A percentile compares a stretch with the other conserved stretches of the same genome.
Conservation (phyloP, 371 early-diverging fungal species). For the Chytridium lagenaria region DNA sequence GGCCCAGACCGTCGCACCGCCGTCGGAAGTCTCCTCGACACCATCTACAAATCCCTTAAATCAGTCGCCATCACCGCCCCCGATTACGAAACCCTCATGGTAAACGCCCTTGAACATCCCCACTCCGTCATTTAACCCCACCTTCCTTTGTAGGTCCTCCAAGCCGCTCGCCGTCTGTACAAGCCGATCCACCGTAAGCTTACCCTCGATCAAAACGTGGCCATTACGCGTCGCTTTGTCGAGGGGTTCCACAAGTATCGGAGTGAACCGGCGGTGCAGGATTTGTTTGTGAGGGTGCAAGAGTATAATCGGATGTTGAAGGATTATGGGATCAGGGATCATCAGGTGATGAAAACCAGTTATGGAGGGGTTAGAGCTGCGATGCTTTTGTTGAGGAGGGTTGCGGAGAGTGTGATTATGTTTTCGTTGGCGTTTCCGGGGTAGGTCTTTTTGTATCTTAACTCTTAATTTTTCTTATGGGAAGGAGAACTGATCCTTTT, state of each 20-base stretch:
- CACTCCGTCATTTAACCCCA: background rate
- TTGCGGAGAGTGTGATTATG: constrained; percentile 70
- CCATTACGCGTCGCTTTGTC: constrained; percentile 91
- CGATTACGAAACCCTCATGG: constrained; percentile 91
- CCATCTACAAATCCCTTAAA: constrained; percentile 77
- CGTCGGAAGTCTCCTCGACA: constrained; percentile 74
- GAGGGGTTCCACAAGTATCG: constrained; percentile 79
- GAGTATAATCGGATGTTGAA: constrained; percentile 88
- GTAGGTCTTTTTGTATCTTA: no score
- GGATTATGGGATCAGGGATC: constrained; percentile 93
- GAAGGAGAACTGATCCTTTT: constrained; percentile 10
- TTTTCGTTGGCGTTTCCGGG: constrained; percentile 84
- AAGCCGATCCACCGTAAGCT: constrained; percentile 83
- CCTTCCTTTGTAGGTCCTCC: constrained; percentile 69
- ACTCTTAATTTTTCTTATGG: no score
- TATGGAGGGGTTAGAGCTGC: constrained; percentile 75
- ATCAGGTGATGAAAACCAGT: constrained; percentile 87
- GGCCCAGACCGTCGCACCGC: constrained; percentile 84
- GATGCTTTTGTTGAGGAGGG: constrained; percentile 70
- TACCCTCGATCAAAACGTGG: constrained; percentile 81
- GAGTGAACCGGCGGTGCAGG: constrained; percentile 77
- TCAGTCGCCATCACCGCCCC: constrained; percentile 91
- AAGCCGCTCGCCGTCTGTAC: constrained; percentile 94
- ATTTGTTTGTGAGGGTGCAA: constrained; percentile 56
- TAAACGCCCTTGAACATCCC: constrained; percentile 32